phyloP scores from a whole-genome alignment of 108 stramenopile species.

The Nitzschia sp. region DNA sequence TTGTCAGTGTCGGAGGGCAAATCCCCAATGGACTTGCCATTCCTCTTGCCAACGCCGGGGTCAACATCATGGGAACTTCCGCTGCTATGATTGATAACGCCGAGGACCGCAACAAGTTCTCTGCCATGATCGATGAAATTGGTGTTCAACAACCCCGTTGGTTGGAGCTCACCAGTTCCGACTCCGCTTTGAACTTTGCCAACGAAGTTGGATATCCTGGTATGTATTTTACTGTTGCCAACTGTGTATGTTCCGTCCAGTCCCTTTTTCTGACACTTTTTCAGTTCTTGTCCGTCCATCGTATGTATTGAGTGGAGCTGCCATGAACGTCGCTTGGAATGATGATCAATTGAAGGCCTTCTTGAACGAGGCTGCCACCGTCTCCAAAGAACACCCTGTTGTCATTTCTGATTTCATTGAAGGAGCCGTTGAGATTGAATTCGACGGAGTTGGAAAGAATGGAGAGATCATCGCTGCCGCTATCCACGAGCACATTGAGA shows the following conservation, averaged over 20 bases:
- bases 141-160: constrained; percentile 95
- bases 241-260: background rate
- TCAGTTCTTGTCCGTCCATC: constrained; percentile 94
- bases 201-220: constrained; percentile 84
- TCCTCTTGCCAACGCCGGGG: constrained; percentile 88
- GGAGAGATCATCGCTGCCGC: constrained; percentile 94
- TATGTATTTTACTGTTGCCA: constrained; percentile 9
- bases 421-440: constrained; percentile 94
- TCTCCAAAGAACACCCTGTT: constrained; percentile 95
- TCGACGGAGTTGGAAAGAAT: constrained; percentile 95
- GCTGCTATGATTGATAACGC: constrained; percentile 96
- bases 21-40: constrained; percentile 97
- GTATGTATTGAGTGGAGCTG: constrained; percentile 97
- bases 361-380: constrained; percentile 88
- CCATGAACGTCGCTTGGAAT: constrained; percentile 95
- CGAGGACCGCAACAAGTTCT: constrained; percentile 97
- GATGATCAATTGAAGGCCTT: constrained; percentile 88
- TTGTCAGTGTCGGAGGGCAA: constrained; percentile 94
- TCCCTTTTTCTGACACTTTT: constrained; percentile 11
- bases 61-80: constrained; percentile 91
- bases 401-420: constrained; percentile 97
- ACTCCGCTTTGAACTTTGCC: constrained; percentile 90
- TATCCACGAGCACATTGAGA: constrained; percentile 97
- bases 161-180: constrained; percentile 86
- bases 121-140: constrained; percentile 94